Evolutionary conservation across 23 red algal species (phyloP), one percentile per base, ranked within the genome.

Genomic region (Chondrus crispus): DNA sequence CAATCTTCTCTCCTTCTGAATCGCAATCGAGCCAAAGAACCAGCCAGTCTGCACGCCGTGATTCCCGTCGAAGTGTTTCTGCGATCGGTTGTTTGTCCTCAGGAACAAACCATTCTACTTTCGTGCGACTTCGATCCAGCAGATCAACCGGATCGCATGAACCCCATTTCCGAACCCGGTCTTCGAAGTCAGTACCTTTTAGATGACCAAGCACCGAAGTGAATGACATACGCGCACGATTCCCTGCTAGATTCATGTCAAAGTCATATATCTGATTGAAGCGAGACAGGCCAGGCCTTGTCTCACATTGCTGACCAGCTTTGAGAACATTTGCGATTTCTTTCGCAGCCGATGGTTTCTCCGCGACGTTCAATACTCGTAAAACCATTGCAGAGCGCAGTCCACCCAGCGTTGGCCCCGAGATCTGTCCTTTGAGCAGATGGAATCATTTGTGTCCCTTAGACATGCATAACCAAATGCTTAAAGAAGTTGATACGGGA

Each of bases 1-100:
- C 93, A 43, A 98, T 98, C 18, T 92, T 93, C 46, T 98, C 97
- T 33, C 97, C 97, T 50, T 98, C 97, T 19, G 97, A 93, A 69
- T 98, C 97, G 84, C 97, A 90, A 71, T 98, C 97, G 5, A 98
- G 77, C 93, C 93, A 98, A 16, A 98, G 74, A 18, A 98, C 69
- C 8, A 98, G 77, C 75, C 69, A 83, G 41, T 85, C 46, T 33
- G 93, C 79, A 22, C 75, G 30, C 6, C 93, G 85, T 6, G 93
- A 88, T 44, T 93, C 80, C 8, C 22, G 32, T 5, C 84, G 47
- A 29, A 98, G 72, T n/a, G 81, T 88, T 29, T 63, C 8, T 7
- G 82, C 97, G 12, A 96, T 45, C n/a, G 64, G 53, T 55, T 49
- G 81, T 62, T 94, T 98, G 5, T 95, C 88, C 47, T 92, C 80